A percentile compares a stretch with the other conserved stretches of the same genome.
Evolutionary conservation across 257 asterid genomes (phyloP).

Genomic region (Capsicum pubescens): DNA sequence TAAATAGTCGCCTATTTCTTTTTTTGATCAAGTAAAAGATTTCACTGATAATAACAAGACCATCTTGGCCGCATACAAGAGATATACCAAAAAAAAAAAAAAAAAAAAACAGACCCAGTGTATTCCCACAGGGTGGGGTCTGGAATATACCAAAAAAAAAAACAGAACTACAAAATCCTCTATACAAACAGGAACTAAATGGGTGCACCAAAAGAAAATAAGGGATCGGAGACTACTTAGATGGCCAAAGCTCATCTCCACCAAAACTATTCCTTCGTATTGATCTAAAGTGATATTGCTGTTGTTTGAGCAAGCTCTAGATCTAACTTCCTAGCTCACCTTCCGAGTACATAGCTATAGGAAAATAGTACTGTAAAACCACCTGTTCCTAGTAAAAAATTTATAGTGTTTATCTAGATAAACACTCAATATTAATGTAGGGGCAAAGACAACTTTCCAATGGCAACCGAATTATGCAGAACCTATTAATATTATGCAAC

Average conservation of each 20-base stretch:
- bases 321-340: background rate
- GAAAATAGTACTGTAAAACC: background rate
- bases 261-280: background rate
- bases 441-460: background rate
- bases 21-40: no score
- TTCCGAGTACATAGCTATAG: background rate
- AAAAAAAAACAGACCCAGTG: no score
- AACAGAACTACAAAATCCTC: no score
- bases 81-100: no score
- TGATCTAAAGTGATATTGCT: background rate
- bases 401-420: background rate
- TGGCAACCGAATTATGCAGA: background rate
- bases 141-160: no score
- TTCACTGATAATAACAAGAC: no score
- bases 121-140: no score
- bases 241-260: background rate
- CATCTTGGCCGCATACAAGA: no score
- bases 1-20: no score
- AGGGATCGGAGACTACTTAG: no score
- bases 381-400: background rate
- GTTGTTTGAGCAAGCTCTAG: background rate
- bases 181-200: no score
- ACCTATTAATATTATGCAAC: background rate
- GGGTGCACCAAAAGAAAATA: no score
- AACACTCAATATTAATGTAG: background rate